These are phyloP conservation scores for Fusarium continuum DNA, from an alignment of 2,329 filamentous ascomycete genomes.

Conservation along the genomic window DNA sequence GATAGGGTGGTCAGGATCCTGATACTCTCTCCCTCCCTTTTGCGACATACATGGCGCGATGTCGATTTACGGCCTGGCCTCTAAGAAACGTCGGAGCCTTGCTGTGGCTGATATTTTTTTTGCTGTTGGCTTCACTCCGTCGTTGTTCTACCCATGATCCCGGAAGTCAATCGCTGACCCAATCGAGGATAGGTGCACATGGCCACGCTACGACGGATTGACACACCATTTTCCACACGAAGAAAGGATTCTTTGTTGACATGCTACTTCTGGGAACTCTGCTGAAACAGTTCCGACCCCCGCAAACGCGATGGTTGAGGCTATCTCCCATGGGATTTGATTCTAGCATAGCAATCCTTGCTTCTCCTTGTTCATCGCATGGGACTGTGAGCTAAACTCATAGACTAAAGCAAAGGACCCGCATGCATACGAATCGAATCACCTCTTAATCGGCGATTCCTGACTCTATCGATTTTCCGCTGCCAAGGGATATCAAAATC, in stretches of 20 bases:
- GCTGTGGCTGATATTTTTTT: constrained; percentile 20
- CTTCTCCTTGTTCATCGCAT: too few relatives aligned
- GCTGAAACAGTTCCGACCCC: constrained; percentile 28
- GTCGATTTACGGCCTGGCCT: constrained; percentile 26
- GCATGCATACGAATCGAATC: constrained; percentile 23
- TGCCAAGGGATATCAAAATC: constrained; percentile 26
- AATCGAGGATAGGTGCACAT: constrained; percentile 15
- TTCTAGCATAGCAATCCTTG: constrained; percentile 9
- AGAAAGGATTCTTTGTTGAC: constrained; percentile 1
- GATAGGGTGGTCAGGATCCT: constrained; percentile 26
- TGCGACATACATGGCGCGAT: constrained; percentile 23
- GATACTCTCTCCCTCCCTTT: constrained; percentile 6
- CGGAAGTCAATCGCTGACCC: constrained; percentile 4
- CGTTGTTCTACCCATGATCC: constrained; percentile 27
- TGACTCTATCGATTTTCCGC: constrained; percentile 14
- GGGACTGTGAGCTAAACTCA: constrained; percentile 2
- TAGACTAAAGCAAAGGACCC: constrained; percentile 12
- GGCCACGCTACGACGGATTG: constrained; percentile 6
- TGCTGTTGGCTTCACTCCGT: constrained; percentile 13
- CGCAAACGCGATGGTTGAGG: neutral
- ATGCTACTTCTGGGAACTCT: constrained; percentile 14
- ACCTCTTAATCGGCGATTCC: constrained; percentile 29
- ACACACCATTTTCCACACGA: neutral
- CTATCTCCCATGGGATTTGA: constrained; percentile 3
- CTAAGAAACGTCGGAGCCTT: constrained; percentile 18